A percentile compares a stretch with the other conserved stretches of the same genome.
These are phyloP conservation scores for Carex kokanica DNA, from an alignment of 176 grass and related monocot genomes.

Conservation along the genomic window DNA sequence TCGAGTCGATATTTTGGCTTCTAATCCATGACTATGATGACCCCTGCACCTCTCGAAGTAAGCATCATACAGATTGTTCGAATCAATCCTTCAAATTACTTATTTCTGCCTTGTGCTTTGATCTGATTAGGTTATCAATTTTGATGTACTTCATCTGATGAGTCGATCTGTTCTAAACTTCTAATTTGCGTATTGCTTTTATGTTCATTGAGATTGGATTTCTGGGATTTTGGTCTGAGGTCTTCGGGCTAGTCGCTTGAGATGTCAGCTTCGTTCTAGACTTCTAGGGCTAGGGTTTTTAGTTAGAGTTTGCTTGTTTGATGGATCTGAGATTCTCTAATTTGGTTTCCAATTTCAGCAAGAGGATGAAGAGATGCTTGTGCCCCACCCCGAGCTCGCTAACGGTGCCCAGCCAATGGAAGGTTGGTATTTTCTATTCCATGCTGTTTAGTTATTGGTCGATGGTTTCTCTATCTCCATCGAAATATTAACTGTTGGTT, in stretches of 20 bases:
- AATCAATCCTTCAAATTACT: neutral
- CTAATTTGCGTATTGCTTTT: neutral
- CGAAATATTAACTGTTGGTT: neutral
- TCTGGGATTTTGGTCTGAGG: slow-evolving; percentile 22
- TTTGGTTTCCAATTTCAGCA: slow-evolving; percentile 31
- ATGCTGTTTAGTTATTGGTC: neutral
- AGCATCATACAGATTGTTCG: neutral
- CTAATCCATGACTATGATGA: slow-evolving; percentile 43
- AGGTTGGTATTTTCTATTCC: slow-evolving; percentile 40
- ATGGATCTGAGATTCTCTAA: slow-evolving; percentile 52
- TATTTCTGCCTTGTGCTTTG: neutral
- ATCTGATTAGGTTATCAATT: slow-evolving; percentile 17
- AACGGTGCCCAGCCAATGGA: slow-evolving; percentile 89
- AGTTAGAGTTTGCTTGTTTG: slow-evolving; percentile 2
- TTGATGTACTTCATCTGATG: neutral
- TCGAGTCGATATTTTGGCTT: neutral
- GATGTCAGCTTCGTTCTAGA: slow-evolving; percentile 29
- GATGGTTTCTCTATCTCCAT: neutral
- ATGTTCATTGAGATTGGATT: neutral
- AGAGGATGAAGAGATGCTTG: slow-evolving; percentile 75
- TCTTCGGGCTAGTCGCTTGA: neutral
- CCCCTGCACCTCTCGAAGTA: slow-evolving; percentile 65
- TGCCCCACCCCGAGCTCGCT: slow-evolving; percentile 62
- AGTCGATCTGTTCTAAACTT: neutral
- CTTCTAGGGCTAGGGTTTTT: slow-evolving; percentile 75